These are phyloP conservation scores for Euphorbia celastroides DNA, from an alignment of 441 rosid species.

Conservation along the genomic window DNA sequence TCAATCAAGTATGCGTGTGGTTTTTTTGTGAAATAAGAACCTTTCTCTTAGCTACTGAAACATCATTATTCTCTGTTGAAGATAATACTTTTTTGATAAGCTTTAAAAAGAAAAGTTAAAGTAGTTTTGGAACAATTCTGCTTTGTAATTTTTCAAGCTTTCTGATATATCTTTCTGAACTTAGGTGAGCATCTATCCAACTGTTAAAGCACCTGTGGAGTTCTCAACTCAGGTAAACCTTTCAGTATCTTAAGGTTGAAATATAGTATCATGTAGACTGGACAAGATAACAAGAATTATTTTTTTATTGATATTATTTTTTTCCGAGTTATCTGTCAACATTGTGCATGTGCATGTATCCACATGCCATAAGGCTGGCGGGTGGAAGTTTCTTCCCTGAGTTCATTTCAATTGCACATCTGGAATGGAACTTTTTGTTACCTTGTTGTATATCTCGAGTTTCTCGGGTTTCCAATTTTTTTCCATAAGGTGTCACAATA, in stretches of 20 bases:
- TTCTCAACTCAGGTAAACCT: slow-evolving; percentile 65
- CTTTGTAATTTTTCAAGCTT: neutral
- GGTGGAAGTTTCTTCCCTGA: neutral
- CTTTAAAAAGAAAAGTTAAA: neutral
- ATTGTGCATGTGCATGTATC: neutral
- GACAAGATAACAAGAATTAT: neutral
- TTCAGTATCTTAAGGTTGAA: slow-evolving; percentile 3
- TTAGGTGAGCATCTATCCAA: slow-evolving; percentile 85
- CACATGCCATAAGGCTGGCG: neutral
- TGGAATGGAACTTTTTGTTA: neutral
- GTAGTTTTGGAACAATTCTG: neutral
- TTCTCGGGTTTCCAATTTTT: neutral
- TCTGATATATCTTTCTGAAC: slow-evolving; percentile 14
- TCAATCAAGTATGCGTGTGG: neutral
- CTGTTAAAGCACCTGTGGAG: slow-evolving; percentile 81
- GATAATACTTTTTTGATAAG: no score
- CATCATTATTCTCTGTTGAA: slow-evolving; percentile 2
- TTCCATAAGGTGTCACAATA: neutral
- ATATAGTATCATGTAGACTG: slow-evolving; percentile 4
- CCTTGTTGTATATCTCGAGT: neutral
- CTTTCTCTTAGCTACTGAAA: neutral
- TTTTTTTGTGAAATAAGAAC: neutral
- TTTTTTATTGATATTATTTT: neutral
- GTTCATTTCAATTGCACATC: slow-evolving; percentile 1
- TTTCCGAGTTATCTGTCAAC: neutral